Percentiles rank a stretch among this genome's conserved stretches.
Conservation (phyloP, 345 rosid genomes). For the Camelina sativa region DNA sequence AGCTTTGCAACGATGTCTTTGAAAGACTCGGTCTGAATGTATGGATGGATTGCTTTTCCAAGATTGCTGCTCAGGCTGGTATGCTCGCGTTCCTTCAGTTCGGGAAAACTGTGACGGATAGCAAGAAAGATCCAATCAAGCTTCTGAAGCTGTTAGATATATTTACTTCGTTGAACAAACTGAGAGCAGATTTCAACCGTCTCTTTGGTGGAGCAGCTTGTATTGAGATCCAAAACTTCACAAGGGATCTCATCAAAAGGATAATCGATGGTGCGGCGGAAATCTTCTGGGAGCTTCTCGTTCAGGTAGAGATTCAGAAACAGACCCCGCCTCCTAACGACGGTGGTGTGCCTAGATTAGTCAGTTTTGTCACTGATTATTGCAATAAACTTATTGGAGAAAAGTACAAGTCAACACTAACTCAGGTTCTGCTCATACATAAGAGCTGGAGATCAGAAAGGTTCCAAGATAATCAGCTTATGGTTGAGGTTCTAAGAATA, state of each 20-base stretch:
- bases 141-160: slow-evolving; percentile 91
- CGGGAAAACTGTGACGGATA: slow-evolving; percentile 91
- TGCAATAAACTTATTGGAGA: slow-evolving; percentile 90
- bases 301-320: slow-evolving; percentile 91
- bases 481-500: slow-evolving; percentile 67
- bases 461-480: slow-evolving; percentile 83
- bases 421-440: slow-evolving; percentile 82
- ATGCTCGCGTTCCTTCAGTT: slow-evolving; percentile 93
- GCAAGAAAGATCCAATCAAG: slow-evolving; percentile 93
- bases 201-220: slow-evolving; percentile 98
- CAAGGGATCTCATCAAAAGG: slow-evolving; percentile 90
- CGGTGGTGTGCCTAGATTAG: slow-evolving; percentile 78
- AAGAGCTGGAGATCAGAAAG: slow-evolving; percentile 93
- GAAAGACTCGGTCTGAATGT: slow-evolving; percentile 83
- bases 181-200: slow-evolving; percentile 89
- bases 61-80: slow-evolving; percentile 97
- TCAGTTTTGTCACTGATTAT: slow-evolving; percentile 85
- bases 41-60: slow-evolving; percentile 97
- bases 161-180: slow-evolving; percentile 79
- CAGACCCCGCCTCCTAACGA: slow-evolving; percentile 80
- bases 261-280: slow-evolving; percentile 90
- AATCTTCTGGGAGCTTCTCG: slow-evolving; percentile 91
- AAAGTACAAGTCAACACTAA: slow-evolving; percentile 73
- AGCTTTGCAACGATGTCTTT: slow-evolving; percentile 92
- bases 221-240: slow-evolving; percentile 87